These are phyloP conservation scores for Komagataea norvegica DNA, from an alignment of 1,139 yeast species.

Conservation along the genomic window DNA sequence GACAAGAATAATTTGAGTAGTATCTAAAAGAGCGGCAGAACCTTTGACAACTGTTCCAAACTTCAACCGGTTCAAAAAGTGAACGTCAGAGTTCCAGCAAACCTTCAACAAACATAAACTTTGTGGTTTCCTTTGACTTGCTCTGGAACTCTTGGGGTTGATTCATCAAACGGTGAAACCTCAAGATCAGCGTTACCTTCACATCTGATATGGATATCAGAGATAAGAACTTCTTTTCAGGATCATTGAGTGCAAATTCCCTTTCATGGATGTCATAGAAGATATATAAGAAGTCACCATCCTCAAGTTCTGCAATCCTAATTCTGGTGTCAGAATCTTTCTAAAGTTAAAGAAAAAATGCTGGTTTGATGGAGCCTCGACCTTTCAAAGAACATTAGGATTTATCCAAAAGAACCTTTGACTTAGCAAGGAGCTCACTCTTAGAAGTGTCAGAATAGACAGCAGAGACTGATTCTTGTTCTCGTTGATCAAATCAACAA, in stretches of 20 bases:
- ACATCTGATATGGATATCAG: conserved; percentile 73
- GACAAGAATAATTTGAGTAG: conserved; percentile 44
- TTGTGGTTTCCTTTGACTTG: too few species aligned
- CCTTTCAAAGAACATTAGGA: conserved; percentile 30
- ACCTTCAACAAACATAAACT: conserved; percentile 32
- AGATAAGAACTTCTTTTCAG: conserved; percentile 60
- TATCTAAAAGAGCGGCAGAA: conserved; percentile 45
- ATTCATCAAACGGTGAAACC: conserved; percentile 27
- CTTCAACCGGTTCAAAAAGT: conserved; percentile 31
- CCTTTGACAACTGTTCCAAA: conserved; percentile 37
- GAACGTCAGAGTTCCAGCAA: conserved; percentile 35
- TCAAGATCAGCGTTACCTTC: conserved; percentile 41
- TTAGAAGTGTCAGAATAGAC: conserved; percentile 31
- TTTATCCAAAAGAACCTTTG: conserved; percentile 23
- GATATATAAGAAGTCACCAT: conserved; percentile 28
- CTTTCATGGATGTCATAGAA: conserved; percentile 50
- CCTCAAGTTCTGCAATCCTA: conserved; percentile 47
- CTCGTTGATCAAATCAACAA: conserved; percentile 57
- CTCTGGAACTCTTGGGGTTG: conserved; percentile 5
- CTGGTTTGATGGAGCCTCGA: conserved; percentile 48
- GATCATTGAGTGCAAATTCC: conserved; percentile 65
- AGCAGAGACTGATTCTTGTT: conserved; percentile 52
- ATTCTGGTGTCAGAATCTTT: conserved; percentile 84
- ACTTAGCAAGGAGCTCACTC: conserved; percentile 26
- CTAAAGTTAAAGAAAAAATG: conserved; percentile 68